Base-by-base conservation (phyloP, 371 early-diverging fungal genomes). In the Mortierella sp. region DNA sequence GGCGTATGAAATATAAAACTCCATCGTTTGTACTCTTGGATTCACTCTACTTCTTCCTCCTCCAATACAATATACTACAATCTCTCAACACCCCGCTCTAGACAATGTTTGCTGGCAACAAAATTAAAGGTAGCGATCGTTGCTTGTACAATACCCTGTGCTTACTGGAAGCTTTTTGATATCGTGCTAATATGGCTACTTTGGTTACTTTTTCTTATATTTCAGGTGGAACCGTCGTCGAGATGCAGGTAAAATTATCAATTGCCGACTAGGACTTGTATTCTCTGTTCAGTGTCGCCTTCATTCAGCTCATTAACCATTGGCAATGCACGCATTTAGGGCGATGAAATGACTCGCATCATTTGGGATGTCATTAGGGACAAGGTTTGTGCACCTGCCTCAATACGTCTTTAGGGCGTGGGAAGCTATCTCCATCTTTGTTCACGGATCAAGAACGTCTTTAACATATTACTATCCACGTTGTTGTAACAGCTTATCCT, bases 311-410 rank as follows among this genome's bases (percentile, higher is more conserved):
- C 60, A 64, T 45, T 37, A 32, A 35, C 20, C 22, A 54, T 61
- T 60, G 26, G n/a, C 28, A 30, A 55, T 55, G 55, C 28, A 55
- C 30, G 24, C 45, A 39, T 55, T 14, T 28, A 81, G 83, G 97
- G 97, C 72, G 97, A 97, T 86, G 97, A 97, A 84, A 97, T 97
- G 97, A 97, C 97, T 59, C 89, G 97, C 80, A 96, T 97, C 86
- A 96, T 97, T 87, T 97, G 96, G 96, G 89, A 94, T 78, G 88
- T 89, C 84, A 97, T 97, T 88, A 94, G 96, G 87, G 96, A 97
- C 73, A 93, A 96, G 87, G 87, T 88, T 78, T 47, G 16, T 39
- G n/a, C 26, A 11, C 8, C 12, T 60, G 16, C 30, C 10, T 28
- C 30, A 11, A 26, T 18, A 26, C n/a, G 35, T 35, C 35, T 58